Conservation (phyloP, 2,329 filamentous ascomycete species). For the Myrmaecium sp. region DNA sequence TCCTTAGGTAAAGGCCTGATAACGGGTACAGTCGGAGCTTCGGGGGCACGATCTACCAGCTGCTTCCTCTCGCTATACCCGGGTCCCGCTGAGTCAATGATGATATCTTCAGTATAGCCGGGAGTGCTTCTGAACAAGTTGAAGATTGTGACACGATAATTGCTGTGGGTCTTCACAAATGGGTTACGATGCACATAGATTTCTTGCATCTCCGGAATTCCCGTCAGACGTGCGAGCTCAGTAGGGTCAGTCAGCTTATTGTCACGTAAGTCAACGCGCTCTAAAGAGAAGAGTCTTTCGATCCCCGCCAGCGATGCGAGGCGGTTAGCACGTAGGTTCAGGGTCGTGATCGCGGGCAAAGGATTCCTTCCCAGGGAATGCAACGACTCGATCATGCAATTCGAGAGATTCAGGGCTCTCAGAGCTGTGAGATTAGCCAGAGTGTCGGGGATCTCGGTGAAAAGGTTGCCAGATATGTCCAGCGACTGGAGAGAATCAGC, state of each 20-base stretch:
- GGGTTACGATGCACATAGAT: slow-evolving; percentile 88
- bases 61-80: slow-evolving; percentile 74
- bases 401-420: slow-evolving; percentile 82
- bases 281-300: slow-evolving; percentile 73
- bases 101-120: slow-evolving; percentile 77
- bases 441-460: slow-evolving; percentile 86
- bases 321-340: slow-evolving; percentile 82
- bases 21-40: slow-evolving; percentile 60
- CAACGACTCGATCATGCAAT: slow-evolving; percentile 94
- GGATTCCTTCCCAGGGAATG: slow-evolving; percentile 75
- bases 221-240: slow-evolving; percentile 75
- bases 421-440: slow-evolving; percentile 71
- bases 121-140: slow-evolving; percentile 85
- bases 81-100: slow-evolving; percentile 71
- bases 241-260: slow-evolving; percentile 82
- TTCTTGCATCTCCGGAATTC: slow-evolving; percentile 79
- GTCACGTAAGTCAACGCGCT: slow-evolving; percentile 79
- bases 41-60: slow-evolving; percentile 63
- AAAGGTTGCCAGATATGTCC: slow-evolving; percentile 82
- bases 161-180: slow-evolving; percentile 71
- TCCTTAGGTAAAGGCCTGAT: slow-evolving; percentile 53
- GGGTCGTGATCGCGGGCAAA: slow-evolving; percentile 77
- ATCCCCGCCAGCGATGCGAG: slow-evolving; percentile 76
- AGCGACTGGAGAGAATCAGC: slow-evolving; percentile 80
- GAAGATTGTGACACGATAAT: slow-evolving; percentile 82